A percentile compares a stretch with the other conserved stretches of the same genome.
Evolutionary conservation across 1,139 yeast species (phyloP).

Genomic region (Pichia sp.): DNA sequence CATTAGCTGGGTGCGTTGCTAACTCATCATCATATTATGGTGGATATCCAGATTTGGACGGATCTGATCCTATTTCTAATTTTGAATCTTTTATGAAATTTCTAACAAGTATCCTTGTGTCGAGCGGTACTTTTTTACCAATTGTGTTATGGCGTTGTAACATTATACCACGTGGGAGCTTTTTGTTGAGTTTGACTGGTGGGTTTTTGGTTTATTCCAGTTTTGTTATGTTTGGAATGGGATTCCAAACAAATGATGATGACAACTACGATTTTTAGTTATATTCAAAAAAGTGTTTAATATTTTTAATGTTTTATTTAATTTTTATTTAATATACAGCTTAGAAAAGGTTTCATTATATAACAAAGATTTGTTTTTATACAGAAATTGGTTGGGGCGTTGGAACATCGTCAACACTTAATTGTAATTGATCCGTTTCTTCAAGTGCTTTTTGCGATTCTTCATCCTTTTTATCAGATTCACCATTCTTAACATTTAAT

Average conservation of each 20-base stretch:
- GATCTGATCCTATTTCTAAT: constrained; percentile 23
- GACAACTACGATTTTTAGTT: constrained; percentile 35
- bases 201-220: constrained; percentile 68
- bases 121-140: constrained; percentile 66
- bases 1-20: constrained; percentile 39
- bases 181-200: constrained; percentile 61
- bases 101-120: constrained; percentile 57
- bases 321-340: not conserved
- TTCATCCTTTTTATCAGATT: not conserved
- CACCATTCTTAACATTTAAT: not conserved
- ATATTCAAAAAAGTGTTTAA: not conserved
- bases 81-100: constrained; percentile 41
- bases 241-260: constrained; percentile 50
- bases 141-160: constrained; percentile 56
- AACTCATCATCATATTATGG: constrained; percentile 40
- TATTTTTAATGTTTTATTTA: not conserved
- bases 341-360: constrained; percentile 11
- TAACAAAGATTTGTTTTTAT: too few species aligned
- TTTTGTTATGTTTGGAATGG: constrained; percentile 64
- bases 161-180: constrained; percentile 51
- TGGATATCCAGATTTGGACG: constrained; percentile 40
- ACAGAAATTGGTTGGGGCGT: constrained; percentile 1
- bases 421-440: not conserved
- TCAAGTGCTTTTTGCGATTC: not conserved
- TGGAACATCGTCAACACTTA: not conserved